phyloP scores from a whole-genome alignment of 495 filamentous ascomycete genomes.

The Podospora pseudoanserina region DNA sequence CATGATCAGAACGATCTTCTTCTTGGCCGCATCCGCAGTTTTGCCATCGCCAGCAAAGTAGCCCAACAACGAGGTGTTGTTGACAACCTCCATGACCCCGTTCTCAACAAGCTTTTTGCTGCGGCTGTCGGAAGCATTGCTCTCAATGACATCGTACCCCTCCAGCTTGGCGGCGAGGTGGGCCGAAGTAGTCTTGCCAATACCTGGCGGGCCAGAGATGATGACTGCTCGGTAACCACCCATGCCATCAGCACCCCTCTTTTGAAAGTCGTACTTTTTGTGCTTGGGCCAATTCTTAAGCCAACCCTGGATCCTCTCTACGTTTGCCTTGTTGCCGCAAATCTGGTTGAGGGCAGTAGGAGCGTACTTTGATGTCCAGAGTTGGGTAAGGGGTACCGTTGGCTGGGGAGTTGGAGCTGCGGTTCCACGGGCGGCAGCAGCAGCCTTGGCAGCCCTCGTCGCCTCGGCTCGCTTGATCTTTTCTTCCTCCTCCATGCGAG shows the following conservation, averaged over 20 bases:
- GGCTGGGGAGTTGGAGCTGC: slow-evolving; percentile 35
- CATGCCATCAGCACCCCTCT: slow-evolving; percentile 74
- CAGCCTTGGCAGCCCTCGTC: slow-evolving; percentile 46
- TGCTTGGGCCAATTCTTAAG: slow-evolving; percentile 74
- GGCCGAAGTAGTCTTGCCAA: slow-evolving; percentile 96
- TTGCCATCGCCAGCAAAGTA: slow-evolving; percentile 86
- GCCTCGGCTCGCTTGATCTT: slow-evolving; percentile 50
- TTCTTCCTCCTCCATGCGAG: slow-evolving; percentile 71
- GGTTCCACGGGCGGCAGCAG: slow-evolving; percentile 41
- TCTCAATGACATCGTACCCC: slow-evolving; percentile 90
- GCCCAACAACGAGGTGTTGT: slow-evolving; percentile 87
- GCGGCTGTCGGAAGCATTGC: slow-evolving; percentile 93
- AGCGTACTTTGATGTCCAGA: slow-evolving; percentile 97
- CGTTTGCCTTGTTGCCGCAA: slow-evolving; percentile 87
- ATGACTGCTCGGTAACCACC: slow-evolving; percentile 80
- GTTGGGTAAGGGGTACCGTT: slow-evolving; percentile 56
- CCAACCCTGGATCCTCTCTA: slow-evolving; percentile 88
- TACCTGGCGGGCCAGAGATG: slow-evolving; percentile 90
- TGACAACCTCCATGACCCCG: slow-evolving; percentile 79
- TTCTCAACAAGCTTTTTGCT: slow-evolving; percentile 95
- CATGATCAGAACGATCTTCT: slow-evolving; percentile 95
- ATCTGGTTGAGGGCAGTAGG: slow-evolving; percentile 80
- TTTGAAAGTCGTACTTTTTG: slow-evolving; percentile 70
- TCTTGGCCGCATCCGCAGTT: slow-evolving; percentile 73
- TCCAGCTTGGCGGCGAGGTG: slow-evolving; percentile 90